Base-by-base conservation (phyloP, 2,329 filamentous ascomycete genomes). In the Stachybotrys chartarum region DNA sequence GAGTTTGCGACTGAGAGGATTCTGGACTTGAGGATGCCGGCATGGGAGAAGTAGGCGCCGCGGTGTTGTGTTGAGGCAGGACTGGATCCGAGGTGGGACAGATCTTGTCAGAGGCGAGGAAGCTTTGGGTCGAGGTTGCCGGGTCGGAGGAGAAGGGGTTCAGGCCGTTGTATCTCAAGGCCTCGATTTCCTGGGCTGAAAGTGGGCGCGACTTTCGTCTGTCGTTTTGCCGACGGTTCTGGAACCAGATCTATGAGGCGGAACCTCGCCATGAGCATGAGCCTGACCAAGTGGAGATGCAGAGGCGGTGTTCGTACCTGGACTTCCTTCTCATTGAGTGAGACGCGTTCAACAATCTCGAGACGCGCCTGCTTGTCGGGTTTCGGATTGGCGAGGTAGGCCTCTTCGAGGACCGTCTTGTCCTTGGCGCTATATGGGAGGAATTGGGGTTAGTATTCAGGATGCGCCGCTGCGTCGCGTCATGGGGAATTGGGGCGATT, bases 281-380 rank as follows among this genome's bases (percentile, higher is more conserved):
- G 56, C 47, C 52, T 53, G 52, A 50, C 17, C 18, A 17, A 55
- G 49, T 54, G 48, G 24, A 7, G 31, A 18, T 8, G 52, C 54
- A 58, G 54, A 64, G 56, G 63, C 59, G 31, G 17, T 30, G 35
- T 18, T 45, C 86, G 72, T 76, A 96, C 93, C 85, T 97, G 93
- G 44, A 97, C 91, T 77, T 97, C 92, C 72, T 96, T 97, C 75
- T 97, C 92, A 62, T 90, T 93, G 60, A 97, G 80, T 30, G 90
- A 88, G 58, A 97, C 91, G 72, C 86, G 88, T 73, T 84, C 83
- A 57, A 95, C 90, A 60, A 97, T 91, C 56, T 87, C 86, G 50
- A 90, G 81, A 74, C 93, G 90, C 71, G 90, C 88, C 55, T 85
- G 81, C 74, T 96, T 97, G 75, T 96, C 92, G 39, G 93, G 93